Conservation (phyloP, 163 green algal species). For the Coccomyxa subellipsoidea region DNA sequence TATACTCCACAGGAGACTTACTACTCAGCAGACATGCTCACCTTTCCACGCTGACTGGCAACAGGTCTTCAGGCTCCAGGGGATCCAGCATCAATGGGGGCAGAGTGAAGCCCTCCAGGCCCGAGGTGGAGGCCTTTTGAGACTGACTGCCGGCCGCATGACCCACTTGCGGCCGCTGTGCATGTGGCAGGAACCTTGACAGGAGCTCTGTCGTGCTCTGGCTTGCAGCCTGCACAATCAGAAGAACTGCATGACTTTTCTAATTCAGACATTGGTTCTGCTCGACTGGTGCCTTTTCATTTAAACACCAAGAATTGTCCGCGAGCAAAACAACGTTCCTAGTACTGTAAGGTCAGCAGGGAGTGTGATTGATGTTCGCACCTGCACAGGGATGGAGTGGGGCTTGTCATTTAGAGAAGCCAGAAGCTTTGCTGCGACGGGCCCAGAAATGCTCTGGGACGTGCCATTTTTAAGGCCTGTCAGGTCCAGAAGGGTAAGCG, state of each 20-base stretch:
- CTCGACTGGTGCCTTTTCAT: too few relatives aligned
- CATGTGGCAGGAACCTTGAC: background rate
- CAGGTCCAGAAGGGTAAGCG: background rate
- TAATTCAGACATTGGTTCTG: too few relatives aligned
- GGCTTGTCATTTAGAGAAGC: background rate
- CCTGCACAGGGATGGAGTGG: background rate
- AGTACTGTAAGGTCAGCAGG: too few relatives aligned
- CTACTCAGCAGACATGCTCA: too few relatives aligned
- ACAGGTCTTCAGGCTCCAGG: background rate
- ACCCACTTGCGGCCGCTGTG: background rate
- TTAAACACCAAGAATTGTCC: too few relatives aligned
- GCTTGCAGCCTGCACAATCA: background rate
- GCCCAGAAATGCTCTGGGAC: background rate
- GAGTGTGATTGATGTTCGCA: background rate
- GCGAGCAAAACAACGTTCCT: too few relatives aligned
- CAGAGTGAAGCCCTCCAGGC: background rate
- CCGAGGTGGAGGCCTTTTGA: background rate
- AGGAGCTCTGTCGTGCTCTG: background rate
- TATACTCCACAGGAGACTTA: too few relatives aligned
- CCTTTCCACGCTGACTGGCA: background rate
- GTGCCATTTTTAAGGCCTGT: background rate
- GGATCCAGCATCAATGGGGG: background rate
- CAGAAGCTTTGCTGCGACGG: background rate
- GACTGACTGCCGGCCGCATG: background rate
- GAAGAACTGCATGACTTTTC: background rate